Evolutionary conservation across 2,329 filamentous ascomycete genomes (phyloP), one percentile per base, ranked within the genome.

Genomic region (Xylogone sp.): DNA sequence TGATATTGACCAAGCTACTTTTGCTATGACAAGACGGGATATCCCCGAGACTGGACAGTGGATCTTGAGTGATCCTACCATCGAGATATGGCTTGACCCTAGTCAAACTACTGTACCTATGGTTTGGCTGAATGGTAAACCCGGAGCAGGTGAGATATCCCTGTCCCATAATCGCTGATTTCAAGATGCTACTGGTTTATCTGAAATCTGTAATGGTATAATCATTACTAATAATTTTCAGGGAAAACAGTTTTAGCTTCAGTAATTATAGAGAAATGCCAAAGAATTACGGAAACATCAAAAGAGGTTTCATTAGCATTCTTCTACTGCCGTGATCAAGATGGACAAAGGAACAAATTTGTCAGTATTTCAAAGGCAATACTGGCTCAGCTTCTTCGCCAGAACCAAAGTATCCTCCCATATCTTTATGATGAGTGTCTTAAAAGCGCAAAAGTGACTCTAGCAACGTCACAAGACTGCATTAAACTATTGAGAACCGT

Each of bases 211-310:
- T 13, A 3, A 21, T 44, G 24, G 31, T 16, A 12, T 29, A 24
- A 46, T 39, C 43, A 16, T 19, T 5, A 42, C 9, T 52, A 42
- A 55, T 20, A 48, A 18, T 39, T 10, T n/a, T 19, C 49, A 69
- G 68, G 69, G 2, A 71, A 71, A 55, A 71, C 68, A 7, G 57
- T 74, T 16, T 59, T 74, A 16, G 64, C 71, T 2, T 74, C 71
- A 2, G 51, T 67, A 1, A 55, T 72, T 21, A 52, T 75, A 24
- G 68, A 75, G 43, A 59, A 67, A 16, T 53, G 56, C 50, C 24
- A 54, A 52, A 19, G 47, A 43, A 10, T 39, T 56, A 2, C 44
- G 43, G 21, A 42, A 5, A 22, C 44, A 47, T 49, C 12, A 48
- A 56, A 3, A 10, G 44, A 16, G 18, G 42, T 21, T 56, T 45